Percentiles rank a stretch among this genome's conserved stretches.
Conservation (phyloP, 2,329 filamentous ascomycete species). For the Aspergillus sp. region DNA sequence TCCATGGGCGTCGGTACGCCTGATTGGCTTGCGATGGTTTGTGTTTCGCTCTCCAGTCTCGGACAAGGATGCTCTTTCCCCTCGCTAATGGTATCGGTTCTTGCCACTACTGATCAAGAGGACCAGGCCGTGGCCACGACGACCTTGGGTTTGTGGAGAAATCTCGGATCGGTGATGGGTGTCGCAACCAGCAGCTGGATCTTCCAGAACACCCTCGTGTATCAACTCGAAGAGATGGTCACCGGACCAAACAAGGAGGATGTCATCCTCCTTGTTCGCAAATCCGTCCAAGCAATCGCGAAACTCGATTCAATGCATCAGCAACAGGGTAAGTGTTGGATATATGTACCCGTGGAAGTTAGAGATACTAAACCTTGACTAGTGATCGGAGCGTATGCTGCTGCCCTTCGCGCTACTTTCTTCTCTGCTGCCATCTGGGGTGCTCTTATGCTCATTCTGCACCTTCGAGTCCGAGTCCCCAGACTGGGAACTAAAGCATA, state of each 20-base stretch:
- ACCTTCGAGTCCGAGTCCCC: slow-evolving; percentile 37
- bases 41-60: slow-evolving; percentile 58
- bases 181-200: slow-evolving; percentile 71
- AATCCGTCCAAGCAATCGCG: slow-evolving; percentile 53
- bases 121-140: slow-evolving; percentile 70
- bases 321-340: slow-evolving; percentile 46
- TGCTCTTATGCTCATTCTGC: slow-evolving; percentile 36
- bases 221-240: slow-evolving; percentile 62
- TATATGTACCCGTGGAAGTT: neutral
- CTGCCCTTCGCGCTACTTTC: slow-evolving; percentile 41
- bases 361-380: slow-evolving; percentile 20
- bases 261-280: slow-evolving; percentile 53
- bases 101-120: slow-evolving; percentile 60
- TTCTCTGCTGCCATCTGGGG: slow-evolving; percentile 41
- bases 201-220: slow-evolving; percentile 68
- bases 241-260: slow-evolving; percentile 59
- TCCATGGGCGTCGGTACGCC: slow-evolving; percentile 56
- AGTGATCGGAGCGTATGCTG: slow-evolving; percentile 43
- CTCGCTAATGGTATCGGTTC: slow-evolving; percentile 63
- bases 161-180: slow-evolving; percentile 72
- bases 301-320: slow-evolving; percentile 49
- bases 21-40: slow-evolving; percentile 56
- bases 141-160: slow-evolving; percentile 71
- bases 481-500: slow-evolving; percentile 31
- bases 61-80: slow-evolving; percentile 68